Evolutionary conservation across 2,329 filamentous ascomycete species (phyloP).

Genomic region (Pseudocercospora cruenta): DNA sequence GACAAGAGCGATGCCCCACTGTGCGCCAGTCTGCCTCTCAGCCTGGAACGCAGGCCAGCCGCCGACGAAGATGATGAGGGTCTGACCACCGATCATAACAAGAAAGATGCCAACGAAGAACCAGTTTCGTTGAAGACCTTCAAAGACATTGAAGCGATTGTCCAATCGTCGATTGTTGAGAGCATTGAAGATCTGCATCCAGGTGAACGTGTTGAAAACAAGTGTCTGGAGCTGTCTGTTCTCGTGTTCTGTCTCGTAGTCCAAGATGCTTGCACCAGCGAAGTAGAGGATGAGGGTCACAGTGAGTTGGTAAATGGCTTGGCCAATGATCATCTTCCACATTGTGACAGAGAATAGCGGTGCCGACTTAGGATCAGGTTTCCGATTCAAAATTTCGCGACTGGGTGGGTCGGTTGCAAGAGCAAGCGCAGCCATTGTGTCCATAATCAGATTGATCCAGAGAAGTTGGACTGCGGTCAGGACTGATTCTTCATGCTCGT

Average conservation of each 20-base stretch:
- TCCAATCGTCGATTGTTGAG: conserved; percentile 96
- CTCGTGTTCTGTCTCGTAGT: conserved; percentile 49
- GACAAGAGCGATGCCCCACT: conserved; percentile 88
- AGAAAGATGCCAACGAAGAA: conserved; percentile 87
- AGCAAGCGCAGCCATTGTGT: conserved; percentile 87
- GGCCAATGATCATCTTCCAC: conserved; percentile 99
- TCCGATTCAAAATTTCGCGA: conserved; percentile 76
- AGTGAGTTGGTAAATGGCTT: conserved; percentile 83
- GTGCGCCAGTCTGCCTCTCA: conserved; percentile 66
- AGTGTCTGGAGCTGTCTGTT: conserved; percentile 70
- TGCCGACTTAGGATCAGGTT: conserved; percentile 74
- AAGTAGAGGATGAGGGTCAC: conserved; percentile 84
- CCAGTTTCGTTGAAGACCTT: conserved; percentile 79
- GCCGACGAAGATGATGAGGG: conserved; percentile 88
- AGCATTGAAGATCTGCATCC: conserved; percentile 99
- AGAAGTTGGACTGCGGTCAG: conserved; percentile 87
- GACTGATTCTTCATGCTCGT: conserved; percentile 69
- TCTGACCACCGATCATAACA: conserved; percentile 86
- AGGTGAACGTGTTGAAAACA: conserved; percentile 97
- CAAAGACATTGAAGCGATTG: conserved; percentile 94
- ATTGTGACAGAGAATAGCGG: conserved; percentile 84
- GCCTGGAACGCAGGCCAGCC: conserved; percentile 76
- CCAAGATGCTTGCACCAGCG: conserved; percentile 65
- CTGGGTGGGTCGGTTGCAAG: conserved; percentile 89
- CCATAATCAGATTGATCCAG: conserved; percentile 98